Conservation (phyloP, 1,284 basidiomycete genomes). For the Afroboletus lepidellus region DNA sequence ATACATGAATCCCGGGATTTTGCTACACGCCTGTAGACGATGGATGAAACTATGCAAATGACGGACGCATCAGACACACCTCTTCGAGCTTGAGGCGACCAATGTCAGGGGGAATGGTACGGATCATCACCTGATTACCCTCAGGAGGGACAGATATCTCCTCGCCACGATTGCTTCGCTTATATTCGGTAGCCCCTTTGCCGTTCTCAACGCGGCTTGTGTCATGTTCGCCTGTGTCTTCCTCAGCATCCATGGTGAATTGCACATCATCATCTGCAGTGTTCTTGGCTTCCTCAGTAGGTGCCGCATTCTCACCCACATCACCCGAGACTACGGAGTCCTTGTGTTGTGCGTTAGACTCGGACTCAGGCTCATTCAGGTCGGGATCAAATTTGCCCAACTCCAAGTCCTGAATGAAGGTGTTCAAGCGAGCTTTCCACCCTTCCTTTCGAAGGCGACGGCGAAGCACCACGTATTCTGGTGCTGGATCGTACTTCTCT, state of each 20-base stretch:
- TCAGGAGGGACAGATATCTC: conserved; percentile 76
- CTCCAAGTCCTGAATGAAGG: conserved; percentile 77
- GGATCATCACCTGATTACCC: conserved; percentile 89
- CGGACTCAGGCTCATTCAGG: conserved; percentile 55
- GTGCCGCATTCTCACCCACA: conserved; percentile 30
- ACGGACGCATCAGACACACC: conserved; percentile 46
- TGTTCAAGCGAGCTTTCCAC: conserved; percentile 69
- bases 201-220: conserved; percentile 58
- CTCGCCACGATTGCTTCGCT: conserved; percentile 57
- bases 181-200: conserved; percentile 46
- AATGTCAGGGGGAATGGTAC: conserved; percentile 90
- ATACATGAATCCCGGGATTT: conserved; percentile 71
- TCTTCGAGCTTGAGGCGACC: conserved; percentile 85
- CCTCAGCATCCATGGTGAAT: conserved; percentile 67
- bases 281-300: conserved; percentile 49
- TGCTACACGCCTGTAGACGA: conserved; percentile 54
- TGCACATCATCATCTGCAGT: conserved; percentile 59
- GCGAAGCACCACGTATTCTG: conserved; percentile 68
- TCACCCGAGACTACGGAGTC: conserved; percentile 42
- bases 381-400: conserved; percentile 81
- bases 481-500: conserved; percentile 84
- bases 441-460: conserved; percentile 77
- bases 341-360: conserved; percentile 47
- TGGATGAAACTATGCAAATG: conserved; percentile 6
- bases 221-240: conserved; percentile 63